Evolutionary conservation across 164 flowering plant genomes (phyloP).

Genomic region (Echeveria elegans): DNA sequence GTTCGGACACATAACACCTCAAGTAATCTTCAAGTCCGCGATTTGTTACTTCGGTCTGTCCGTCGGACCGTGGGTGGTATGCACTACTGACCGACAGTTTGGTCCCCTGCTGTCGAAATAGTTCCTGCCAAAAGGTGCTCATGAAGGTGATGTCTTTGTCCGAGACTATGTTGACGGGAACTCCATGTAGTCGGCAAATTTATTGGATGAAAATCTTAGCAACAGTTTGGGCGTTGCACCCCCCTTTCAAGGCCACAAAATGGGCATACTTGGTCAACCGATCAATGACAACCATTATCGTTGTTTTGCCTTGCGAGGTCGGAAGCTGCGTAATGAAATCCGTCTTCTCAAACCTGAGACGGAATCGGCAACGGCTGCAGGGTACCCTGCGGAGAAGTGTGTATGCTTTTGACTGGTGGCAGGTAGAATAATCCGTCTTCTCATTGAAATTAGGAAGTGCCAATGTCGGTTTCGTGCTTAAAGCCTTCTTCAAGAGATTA

Average conservation of each 20-base stretch:
- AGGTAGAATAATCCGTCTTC: neutral
- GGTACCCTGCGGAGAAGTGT: neutral
- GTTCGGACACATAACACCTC: no score
- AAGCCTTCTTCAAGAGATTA: no score
- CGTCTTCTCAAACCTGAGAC: neutral
- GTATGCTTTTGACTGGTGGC: neutral
- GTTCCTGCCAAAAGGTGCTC: no score
- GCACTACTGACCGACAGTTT: no score
- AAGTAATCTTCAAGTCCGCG: no score
- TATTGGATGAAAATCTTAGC: neutral
- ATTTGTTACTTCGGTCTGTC: no score
- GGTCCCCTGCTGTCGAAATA: no score
- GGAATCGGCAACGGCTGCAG: constrained; percentile 7
- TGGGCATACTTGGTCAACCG: neutral
- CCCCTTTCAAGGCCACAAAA: neutral
- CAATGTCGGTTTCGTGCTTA: no score
- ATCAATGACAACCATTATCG: constrained; percentile 8
- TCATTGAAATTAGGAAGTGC: no score
- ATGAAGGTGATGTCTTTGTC: no score
- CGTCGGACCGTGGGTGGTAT: no score
- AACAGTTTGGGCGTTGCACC: neutral
- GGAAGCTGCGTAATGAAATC: constrained; percentile 1
- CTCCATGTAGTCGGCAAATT: neutral
- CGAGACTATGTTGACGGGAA: neutral
- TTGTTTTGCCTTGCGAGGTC: neutral